These are phyloP conservation scores for Candida sphagnicola DNA, from an alignment of 805 yeast genomes.

Conservation along the genomic window DNA sequence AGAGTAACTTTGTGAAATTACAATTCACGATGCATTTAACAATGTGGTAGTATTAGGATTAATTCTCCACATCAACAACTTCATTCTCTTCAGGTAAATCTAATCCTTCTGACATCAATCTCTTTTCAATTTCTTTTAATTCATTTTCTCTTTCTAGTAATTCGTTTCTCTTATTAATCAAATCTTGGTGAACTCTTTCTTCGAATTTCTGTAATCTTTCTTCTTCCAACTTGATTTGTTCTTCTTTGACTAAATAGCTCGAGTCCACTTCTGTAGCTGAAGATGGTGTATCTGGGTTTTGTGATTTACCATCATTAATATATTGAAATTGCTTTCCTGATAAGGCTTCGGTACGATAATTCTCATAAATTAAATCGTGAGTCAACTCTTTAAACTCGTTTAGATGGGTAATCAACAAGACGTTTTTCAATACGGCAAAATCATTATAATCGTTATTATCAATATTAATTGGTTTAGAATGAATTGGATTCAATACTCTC, in stretches of 20 bases:
- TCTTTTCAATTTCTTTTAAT: slow-evolving; percentile 72
- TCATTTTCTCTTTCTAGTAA: slow-evolving; percentile 81
- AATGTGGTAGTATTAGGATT: neutral
- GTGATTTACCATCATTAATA: slow-evolving; percentile 8
- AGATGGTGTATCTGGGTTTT: too few species aligned
- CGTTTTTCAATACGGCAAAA: slow-evolving; percentile 73
- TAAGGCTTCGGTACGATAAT: slow-evolving; percentile 83
- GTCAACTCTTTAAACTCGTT: slow-evolving; percentile 87
- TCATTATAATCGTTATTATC: slow-evolving; percentile 76
- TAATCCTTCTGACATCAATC: slow-evolving; percentile 58
- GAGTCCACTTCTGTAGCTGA: too few species aligned
- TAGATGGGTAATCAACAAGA: slow-evolving; percentile 77
- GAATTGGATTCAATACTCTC: slow-evolving; percentile 43
- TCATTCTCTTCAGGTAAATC: slow-evolving; percentile 36
- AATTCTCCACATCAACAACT: slow-evolving; percentile 16
- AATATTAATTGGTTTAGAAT: slow-evolving; percentile 56
- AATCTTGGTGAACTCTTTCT: slow-evolving; percentile 83
- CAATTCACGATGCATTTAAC: too few species aligned
- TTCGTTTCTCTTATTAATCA: slow-evolving; percentile 76
- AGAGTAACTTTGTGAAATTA: too few species aligned
- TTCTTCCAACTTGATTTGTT: slow-evolving; percentile 84
- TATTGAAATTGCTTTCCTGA: slow-evolving; percentile 55
- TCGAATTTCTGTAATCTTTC: slow-evolving; percentile 84
- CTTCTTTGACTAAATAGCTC: slow-evolving; percentile 63
- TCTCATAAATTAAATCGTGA: slow-evolving; percentile 82